Evolutionary conservation across 441 rosid genomes (phyloP).

Genomic region (Omphalea diandra): DNA sequence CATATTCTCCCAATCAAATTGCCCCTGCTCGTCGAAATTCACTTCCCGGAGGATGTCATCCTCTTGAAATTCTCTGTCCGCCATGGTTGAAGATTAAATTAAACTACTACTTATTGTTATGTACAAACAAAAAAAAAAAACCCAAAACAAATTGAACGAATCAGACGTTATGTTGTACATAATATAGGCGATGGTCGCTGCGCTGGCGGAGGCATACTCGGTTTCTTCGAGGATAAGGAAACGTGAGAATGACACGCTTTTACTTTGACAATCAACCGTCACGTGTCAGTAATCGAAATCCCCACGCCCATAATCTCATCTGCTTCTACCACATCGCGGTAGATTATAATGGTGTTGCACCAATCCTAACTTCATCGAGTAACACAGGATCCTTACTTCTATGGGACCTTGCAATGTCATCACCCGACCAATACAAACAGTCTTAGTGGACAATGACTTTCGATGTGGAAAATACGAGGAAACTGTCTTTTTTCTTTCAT

Average conservation of each 20-base stretch:
- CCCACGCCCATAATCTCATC: not conserved
- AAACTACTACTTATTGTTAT: not conserved
- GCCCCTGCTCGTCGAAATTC: constrained; percentile 19
- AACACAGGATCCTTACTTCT: not conserved
- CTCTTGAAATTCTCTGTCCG: constrained; percentile 20
- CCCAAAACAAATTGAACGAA: not conserved
- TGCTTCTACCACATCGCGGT: not conserved
- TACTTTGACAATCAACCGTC: not conserved
- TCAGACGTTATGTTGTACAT: not conserved
- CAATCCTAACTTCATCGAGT: too few species aligned
- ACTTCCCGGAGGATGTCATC: constrained; percentile 14
- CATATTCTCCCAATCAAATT: constrained; percentile 33
- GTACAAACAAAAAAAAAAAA: not conserved
- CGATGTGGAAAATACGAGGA: not conserved
- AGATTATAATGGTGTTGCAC: not conserved
- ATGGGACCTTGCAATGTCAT: not conserved
- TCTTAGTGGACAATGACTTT: not conserved
- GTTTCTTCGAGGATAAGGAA: constrained; percentile 14
- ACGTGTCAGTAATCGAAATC: not conserved
- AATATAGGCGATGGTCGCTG: not conserved
- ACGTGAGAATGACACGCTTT: not conserved
- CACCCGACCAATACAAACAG: constrained; percentile 20
- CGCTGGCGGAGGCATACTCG: not conserved
- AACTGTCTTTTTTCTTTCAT: not conserved
- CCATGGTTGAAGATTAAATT: not conserved